Evolutionary conservation across 805 yeast genomes (phyloP).

Genomic region (Myxozyma neotropica): DNA sequence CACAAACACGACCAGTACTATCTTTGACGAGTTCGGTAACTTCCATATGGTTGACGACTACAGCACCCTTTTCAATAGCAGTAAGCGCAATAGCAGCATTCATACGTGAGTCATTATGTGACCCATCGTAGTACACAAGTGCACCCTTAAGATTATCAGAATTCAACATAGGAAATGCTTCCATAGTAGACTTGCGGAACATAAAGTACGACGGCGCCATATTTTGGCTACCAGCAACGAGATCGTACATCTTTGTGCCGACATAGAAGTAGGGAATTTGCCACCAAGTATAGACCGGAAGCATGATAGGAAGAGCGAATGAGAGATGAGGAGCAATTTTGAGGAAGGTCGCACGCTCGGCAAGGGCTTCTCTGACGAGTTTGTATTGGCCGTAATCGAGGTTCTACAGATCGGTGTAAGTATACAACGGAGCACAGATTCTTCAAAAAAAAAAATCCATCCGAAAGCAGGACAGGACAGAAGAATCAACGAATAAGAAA

Average conservation of each 20-base stretch:
- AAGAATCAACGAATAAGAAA: not conserved
- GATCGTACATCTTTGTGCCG: slow-evolving; percentile 89
- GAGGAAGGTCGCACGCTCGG: slow-evolving; percentile 82
- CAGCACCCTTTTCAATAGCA: slow-evolving; percentile 85
- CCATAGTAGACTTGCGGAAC: slow-evolving; percentile 64
- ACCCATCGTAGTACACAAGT: slow-evolving; percentile 91
- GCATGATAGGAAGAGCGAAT: slow-evolving; percentile 84
- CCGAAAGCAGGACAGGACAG: too few species aligned
- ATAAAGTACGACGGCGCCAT: slow-evolving; percentile 75
- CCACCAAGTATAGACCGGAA: slow-evolving; percentile 96
- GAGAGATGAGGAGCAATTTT: slow-evolving; percentile 92
- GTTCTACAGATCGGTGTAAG: slow-evolving; percentile 44
- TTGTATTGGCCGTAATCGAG: slow-evolving; percentile 86
- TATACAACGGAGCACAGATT: not conserved
- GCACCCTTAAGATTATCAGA: slow-evolving; percentile 80
- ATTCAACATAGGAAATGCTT: slow-evolving; percentile 85
- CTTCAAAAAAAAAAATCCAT: not conserved
- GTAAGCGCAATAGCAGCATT: slow-evolving; percentile 83
- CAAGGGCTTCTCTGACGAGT: slow-evolving; percentile 84
- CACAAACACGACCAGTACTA: slow-evolving; percentile 59
- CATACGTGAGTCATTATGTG: slow-evolving; percentile 91
- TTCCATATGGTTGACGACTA: slow-evolving; percentile 82
- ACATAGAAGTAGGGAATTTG: slow-evolving; percentile 90
- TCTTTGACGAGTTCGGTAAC: slow-evolving; percentile 76
- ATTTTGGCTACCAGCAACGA: slow-evolving; percentile 86